Percentiles rank a stretch among this genome's conserved stretches.
phyloP scores from a whole-genome alignment of 192 early-diverging fungal species.

The Backusella mclennaniae region DNA sequence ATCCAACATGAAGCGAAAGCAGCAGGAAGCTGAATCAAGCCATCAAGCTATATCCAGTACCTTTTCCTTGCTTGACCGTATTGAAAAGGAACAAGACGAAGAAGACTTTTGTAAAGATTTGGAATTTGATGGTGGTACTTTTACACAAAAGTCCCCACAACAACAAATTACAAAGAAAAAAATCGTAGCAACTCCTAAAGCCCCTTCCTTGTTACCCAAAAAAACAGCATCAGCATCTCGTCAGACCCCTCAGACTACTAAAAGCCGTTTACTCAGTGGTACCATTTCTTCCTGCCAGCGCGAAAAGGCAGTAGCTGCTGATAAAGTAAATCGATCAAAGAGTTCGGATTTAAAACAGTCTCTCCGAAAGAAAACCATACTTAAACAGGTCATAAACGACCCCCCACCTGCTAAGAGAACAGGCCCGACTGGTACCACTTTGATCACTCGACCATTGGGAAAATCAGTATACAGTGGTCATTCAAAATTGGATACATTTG shows the following conservation, averaged over 20 bases:
- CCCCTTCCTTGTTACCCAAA: not conserved
- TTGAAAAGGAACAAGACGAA: not conserved
- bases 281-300: constrained; percentile 13
- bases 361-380: not conserved
- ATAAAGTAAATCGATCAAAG: not conserved
- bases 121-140: not conserved
- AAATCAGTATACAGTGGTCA: not conserved
- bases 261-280: not conserved
- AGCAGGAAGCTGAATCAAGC: not conserved
- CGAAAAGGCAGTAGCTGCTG: not conserved
- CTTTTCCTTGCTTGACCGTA: not conserved
- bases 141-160: not conserved
- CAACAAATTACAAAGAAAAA: not conserved
- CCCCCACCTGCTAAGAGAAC: not conserved
- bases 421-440: not conserved
- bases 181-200: not conserved
- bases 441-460: not conserved
- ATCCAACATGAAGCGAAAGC: not conserved
- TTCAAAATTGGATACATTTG: constrained; percentile 7
- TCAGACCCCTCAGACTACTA: not conserved
- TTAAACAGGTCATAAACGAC: not conserved
- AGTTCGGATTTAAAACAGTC: not conserved
- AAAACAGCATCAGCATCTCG: not conserved
- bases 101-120: constrained; percentile 14
- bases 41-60: not conserved